Evolutionary conservation across 768 basidiomycete species (phyloP), one percentile per base, ranked within the genome.

Genomic region (Suillus subaureus): DNA sequence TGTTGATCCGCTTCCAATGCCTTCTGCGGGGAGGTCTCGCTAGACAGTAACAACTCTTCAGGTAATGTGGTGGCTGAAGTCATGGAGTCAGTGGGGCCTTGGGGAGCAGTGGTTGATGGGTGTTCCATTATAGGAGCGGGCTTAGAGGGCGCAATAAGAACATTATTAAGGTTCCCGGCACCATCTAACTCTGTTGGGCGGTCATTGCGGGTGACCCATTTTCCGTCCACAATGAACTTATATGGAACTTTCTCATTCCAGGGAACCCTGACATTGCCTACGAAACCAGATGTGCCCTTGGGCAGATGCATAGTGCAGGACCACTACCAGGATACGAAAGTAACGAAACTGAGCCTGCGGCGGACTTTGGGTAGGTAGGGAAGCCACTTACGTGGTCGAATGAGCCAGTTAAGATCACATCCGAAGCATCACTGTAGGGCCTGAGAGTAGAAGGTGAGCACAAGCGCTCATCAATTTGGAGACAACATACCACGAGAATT

Each of bases 141-240:
- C 61, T 82, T 81, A 37, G 79, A 75, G 12, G 90, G 90, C 2
- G 86, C 78, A 40, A 72, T 78, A 68, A 85, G 83, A 61, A 91
- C 78, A 73, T 93, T 92, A 76, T 94, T 94, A 23, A 88, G 73
- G 75, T 89, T 90, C 18, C 91, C 92, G 26, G 78, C 77, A 11
- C 75, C 73, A 70, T 93, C 91, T 1, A 77, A 72, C 75, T 91
- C 90, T 61, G 85, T 86, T 7, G 88, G 87, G 64, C 82, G 81
- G 66, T 82, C 81, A 42, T 83, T 80, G 56, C 82, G 81, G 56
- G 82, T 80, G 57, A 79, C 70, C 92, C 91, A 94, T 66, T 76
- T 70, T 42, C 87, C 89, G 73, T 94, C 93, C 62, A 94, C 91
- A 73, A 93, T 80, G 73, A 87, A 94, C 77, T 94, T 94, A 85